Base-by-base conservation (phyloP, 768 basidiomycete species). In the Amyloporia xantha region DNA sequence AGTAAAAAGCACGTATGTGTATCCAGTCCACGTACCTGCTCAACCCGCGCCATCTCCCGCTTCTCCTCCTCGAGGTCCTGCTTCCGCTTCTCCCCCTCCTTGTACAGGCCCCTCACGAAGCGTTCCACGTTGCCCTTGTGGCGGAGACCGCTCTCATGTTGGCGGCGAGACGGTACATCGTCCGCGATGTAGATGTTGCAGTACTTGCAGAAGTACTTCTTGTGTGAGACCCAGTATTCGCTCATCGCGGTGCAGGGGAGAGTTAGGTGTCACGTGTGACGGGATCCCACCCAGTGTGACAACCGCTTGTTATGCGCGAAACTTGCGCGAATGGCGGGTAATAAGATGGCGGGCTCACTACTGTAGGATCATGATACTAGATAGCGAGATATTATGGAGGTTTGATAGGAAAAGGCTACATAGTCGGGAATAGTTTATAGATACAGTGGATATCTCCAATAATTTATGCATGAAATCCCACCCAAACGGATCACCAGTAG, bases 181-280 rank as follows among this genome's bases (percentile, higher is more conserved):
- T 99, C 96, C 45, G 92, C 80, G 53, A 99, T 97, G 71, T 85
- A 97, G 54, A 91, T 92, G 44, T 92, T 88, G 72, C 96, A 98
- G 73, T 97, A 97, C 64, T 93, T 92, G 82, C 93, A 96, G 63
- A 80, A 87, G 68, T 94, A 95, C 58, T 82, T 86, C 68, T 93
- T 92, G 65, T 88, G 82, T 21, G 90, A 90, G 54, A 93, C 85
- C 91, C 91, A 94, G 65, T 86, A 93, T 65, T 93, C 91, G 57
- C 82, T 84, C 91, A 92, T 93, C 27, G 44, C 36, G 44, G 28
- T 45, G 42, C n/a, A n/a, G 21, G 17, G 42, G 40, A 4, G 13
- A 23, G 24, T 33, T 15, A 33, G 30, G 30, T 33, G 30, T 33
- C 9, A 33, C n/a, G n/a, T n/a, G n/a, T n/a, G n/a, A n/a, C n/a